Evolutionary conservation across 2,329 filamentous ascomycete genomes (phyloP), one percentile per base, ranked within the genome.

Genomic region (Epichloe aotearoae): DNA sequence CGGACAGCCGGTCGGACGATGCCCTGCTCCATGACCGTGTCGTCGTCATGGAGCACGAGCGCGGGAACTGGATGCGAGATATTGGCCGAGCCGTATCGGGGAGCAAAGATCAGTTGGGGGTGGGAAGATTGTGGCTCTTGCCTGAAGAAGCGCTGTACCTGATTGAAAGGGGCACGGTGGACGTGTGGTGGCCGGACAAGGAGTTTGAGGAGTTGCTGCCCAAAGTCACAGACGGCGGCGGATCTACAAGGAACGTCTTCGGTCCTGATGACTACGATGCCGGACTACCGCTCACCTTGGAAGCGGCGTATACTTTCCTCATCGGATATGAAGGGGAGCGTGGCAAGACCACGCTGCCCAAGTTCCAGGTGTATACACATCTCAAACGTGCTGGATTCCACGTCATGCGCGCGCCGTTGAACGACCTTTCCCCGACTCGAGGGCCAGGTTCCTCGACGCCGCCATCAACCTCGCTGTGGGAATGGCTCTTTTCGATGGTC

Each of bases 141-240:
- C 91, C 91, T 0, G 93, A 98, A 63, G 93, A 98, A 67, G 87
- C 89, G 5, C 73, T 98, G 49, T 96, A 89, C 61, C 66, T 96
- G 55, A 74, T 97, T 8, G 93, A 98, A 70, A 74, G 93, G 59
- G 93, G 91, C 0, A 89, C 80, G 45, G 61, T 97, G 60, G 88
- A 97, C 65, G 76, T 96, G 40, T 83, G 89, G 73, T 96, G 88
- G 87, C 88, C 88, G 2, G 67, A 70, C 43, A 66, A 66, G 51
- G 62, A 68, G n/a, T 66, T 82, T 11, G 72, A 70, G 41, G 73
- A 75, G 37, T 61, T 77, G 2, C 66, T 78, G 43, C 69, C 73
- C 2, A 58, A 61, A 17, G 58, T 59, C 3, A 63, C 62, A 14
- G 61, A 58, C 38, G 51, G 52, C 11, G 51, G 52, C 12, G 51